Evolutionary conservation across 768 basidiomycete genomes (phyloP).

Genomic region (Clavulina sp.): DNA sequence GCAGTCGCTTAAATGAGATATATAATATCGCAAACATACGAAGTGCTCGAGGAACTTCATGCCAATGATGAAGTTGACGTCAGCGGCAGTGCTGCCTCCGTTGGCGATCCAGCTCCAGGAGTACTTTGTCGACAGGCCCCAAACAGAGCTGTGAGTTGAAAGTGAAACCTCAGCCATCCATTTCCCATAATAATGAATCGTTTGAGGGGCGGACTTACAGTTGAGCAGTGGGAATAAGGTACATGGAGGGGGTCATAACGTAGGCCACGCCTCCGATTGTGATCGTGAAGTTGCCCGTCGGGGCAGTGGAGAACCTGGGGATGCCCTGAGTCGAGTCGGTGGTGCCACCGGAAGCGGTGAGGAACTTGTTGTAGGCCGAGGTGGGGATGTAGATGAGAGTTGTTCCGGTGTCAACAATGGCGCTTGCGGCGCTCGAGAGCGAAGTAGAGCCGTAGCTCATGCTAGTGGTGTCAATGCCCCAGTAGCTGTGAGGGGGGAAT

Average conservation of each 20-base stretch:
- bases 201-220: background rate
- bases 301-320: background rate
- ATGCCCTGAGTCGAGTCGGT: background rate
- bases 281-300: background rate
- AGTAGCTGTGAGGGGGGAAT: background rate
- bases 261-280: background rate
- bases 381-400: constrained; percentile 1
- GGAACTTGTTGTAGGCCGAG: background rate
- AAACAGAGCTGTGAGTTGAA: too few relatives aligned
- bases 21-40: background rate
- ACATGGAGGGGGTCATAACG: background rate
- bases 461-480: background rate
- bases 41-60: background rate
- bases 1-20: background rate
- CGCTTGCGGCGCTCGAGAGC: background rate
- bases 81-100: background rate
- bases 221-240: background rate
- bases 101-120: background rate
- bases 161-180: background rate
- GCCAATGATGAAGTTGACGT: constrained; percentile 1
- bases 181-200: background rate
- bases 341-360: background rate
- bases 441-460: background rate
- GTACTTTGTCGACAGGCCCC: background rate
- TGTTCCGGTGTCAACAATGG: constrained; percentile 1